These are phyloP conservation scores for Hypoxylon sp. DNA, from an alignment of 2,329 filamentous ascomycete genomes.

Conservation along the genomic window DNA sequence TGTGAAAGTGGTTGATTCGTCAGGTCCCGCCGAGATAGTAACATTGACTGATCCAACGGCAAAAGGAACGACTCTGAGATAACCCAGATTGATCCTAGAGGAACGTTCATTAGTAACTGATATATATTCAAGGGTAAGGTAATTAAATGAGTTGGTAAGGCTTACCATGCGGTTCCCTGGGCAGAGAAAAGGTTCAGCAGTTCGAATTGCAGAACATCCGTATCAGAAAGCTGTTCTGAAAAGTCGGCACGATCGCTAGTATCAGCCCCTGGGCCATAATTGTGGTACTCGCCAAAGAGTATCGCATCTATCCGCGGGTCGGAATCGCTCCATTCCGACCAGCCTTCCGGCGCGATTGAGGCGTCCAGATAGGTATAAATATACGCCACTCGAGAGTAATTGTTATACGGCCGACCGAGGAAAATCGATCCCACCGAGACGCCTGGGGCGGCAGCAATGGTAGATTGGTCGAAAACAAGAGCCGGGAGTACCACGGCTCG, in stretches of 20 bases:
- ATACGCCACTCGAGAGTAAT: slow-evolving; percentile 25
- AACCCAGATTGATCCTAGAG: not conserved
- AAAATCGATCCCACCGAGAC: slow-evolving; percentile 14
- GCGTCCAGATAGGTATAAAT: slow-evolving; percentile 18
- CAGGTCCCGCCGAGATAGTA: too few species aligned
- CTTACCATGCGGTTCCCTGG: slow-evolving; percentile 26
- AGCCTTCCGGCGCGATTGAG: slow-evolving; percentile 19
- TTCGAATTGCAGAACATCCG: slow-evolving; percentile 16
- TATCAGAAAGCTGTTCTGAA: slow-evolving; percentile 22
- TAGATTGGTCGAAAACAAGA: slow-evolving; percentile 23
- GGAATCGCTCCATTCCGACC: slow-evolving; percentile 18
- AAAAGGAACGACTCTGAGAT: not conserved
- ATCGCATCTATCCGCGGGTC: slow-evolving; percentile 13
- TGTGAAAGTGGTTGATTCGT: too few species aligned
- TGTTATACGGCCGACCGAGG: slow-evolving; percentile 25
- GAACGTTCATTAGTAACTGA: too few species aligned
- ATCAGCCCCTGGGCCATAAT: slow-evolving; percentile 17
- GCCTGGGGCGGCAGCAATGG: slow-evolving; percentile 1
- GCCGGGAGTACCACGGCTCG: too few species aligned
- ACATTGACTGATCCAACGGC: too few species aligned
- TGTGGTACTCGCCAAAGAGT: slow-evolving; percentile 27
- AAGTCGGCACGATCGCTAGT: slow-evolving; percentile 13
- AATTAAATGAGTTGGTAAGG: not conserved
- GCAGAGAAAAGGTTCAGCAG: slow-evolving; percentile 19
- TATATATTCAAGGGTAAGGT: too few species aligned